Conservation (phyloP, 106 monocot species). For the Vanilla planifolia region DNA sequence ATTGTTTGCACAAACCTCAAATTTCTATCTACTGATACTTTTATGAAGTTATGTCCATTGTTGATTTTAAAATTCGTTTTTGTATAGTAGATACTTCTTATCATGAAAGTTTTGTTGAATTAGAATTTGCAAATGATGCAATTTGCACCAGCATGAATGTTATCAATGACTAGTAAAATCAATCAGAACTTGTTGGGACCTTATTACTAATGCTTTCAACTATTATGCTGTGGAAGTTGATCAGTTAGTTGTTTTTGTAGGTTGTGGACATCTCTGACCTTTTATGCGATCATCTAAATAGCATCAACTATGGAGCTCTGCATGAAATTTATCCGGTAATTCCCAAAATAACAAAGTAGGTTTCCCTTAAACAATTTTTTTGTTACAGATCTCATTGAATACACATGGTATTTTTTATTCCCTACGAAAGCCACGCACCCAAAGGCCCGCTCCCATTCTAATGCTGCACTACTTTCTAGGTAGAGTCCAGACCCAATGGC, state of each 20-base stretch:
- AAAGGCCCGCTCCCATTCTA: too few relatives aligned
- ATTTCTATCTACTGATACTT: too few relatives aligned
- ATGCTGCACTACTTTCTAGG: conserved; percentile 2
- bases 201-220: not conserved
- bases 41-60: too few relatives aligned
- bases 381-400: not conserved
- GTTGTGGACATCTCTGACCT: conserved; percentile 67
- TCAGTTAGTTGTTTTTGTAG: conserved; percentile 30
- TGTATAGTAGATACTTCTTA: too few relatives aligned
- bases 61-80: too few relatives aligned
- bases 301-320: conserved; percentile 34
- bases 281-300: conserved; percentile 40
- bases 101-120: too few relatives aligned
- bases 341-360: conserved; percentile 33
- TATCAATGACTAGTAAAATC: not conserved
- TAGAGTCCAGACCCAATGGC: not conserved
- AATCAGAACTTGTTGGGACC: not conserved
- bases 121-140: not conserved
- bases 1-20: too few relatives aligned
- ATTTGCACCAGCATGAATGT: not conserved
- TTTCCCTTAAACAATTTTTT: conserved; percentile 3
- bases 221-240: not conserved
- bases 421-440: not conserved
- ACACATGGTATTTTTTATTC: too few relatives aligned
- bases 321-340: not conserved